A percentile compares a stretch with the other conserved stretches of the same genome.
Evolutionary conservation across 352 stramenopile genomes (phyloP).

Genomic region (Phytophthora quininea): DNA sequence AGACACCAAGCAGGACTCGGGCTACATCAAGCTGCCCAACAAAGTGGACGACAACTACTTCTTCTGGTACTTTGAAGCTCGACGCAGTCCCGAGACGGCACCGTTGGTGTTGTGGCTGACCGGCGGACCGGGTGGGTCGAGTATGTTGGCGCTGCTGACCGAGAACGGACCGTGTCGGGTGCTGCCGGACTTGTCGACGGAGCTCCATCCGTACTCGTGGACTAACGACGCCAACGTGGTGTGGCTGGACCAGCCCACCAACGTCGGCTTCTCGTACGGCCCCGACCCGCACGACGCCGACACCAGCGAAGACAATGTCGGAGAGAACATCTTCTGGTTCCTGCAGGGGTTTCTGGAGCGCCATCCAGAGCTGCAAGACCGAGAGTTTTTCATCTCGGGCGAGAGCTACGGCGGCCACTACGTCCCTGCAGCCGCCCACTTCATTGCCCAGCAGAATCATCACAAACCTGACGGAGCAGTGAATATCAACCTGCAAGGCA

Average conservation of each 20-base stretch:
- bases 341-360: slow-evolving; percentile 67
- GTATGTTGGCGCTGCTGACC: too few species aligned
- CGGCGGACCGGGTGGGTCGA: slow-evolving; percentile 39
- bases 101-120: slow-evolving; percentile 64
- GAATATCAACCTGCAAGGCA: slow-evolving; percentile 39
- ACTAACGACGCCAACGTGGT: too few species aligned
- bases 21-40: slow-evolving; percentile 60
- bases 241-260: too few species aligned
- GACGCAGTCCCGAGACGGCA: slow-evolving; percentile 37
- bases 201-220: too few species aligned
- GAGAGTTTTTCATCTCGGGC: slow-evolving; percentile 69
- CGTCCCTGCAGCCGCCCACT: slow-evolving; percentile 42
- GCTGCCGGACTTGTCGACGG: too few species aligned
- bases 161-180: too few species aligned
- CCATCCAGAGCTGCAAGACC: slow-evolving; percentile 55
- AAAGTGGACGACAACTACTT: slow-evolving; percentile 70
- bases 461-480: too few species aligned
- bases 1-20: slow-evolving; percentile 56
- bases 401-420: slow-evolving; percentile 79
- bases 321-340: slow-evolving; percentile 74
- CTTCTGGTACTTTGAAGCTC: slow-evolving; percentile 72
- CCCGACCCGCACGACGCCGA: slow-evolving; percentile 41
- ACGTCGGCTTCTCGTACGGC: too few species aligned
- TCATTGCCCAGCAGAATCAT: slow-evolving; percentile 24
- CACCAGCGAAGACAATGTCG: slow-evolving; percentile 52